Evolutionary conservation across 1,284 basidiomycete species (phyloP), one percentile per base, ranked within the genome.

Genomic region (Ganoderma boninense): DNA sequence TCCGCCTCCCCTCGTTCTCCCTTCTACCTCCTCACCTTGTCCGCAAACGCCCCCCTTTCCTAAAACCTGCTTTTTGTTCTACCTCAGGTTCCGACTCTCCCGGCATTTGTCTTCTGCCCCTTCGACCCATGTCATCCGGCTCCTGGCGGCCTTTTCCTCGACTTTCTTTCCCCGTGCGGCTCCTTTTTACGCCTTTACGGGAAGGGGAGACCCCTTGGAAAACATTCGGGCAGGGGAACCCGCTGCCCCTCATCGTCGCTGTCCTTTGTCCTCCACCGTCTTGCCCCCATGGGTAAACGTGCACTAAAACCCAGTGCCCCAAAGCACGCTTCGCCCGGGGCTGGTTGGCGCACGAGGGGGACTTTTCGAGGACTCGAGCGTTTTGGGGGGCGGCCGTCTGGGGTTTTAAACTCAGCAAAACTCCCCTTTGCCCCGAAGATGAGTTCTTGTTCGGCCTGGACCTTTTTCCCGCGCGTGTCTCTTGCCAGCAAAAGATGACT

Each of bases 161-260:
- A 61, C 66, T 13, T n/a, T n/a, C n/a, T n/a, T 35, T 72, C 23
- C 70, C 66, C 43, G 69, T 71, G 6, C 68, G 61, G 73, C 65
- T 65, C 70, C n/a, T n/a, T 63, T 32, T 66, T 65, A 38, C 73
- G 44, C 59, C 67, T 70, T 3, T 60, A 52, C 13, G 70, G 54
- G 11, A 71, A 66, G 5, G 67, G n/a, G n/a, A n/a, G n/a, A n/a
- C n/a, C n/a, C n/a, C n/a, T n/a, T n/a, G n/a, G n/a, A n/a, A n/a
- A n/a, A n/a, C n/a, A n/a, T n/a, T n/a, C n/a, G n/a, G n/a, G n/a
- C 65, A 38, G 59, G 67, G 94, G 94, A 43, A 95, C 85, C 70
- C 87, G 84, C 79, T 95, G 92, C 93, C 94, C 95, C 75, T 89
- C 92, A 0, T 90, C 90, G 11, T 90, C 89, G 54, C 64, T 65